Base-by-base conservation (phyloP, 1,284 basidiomycete species). In the Trichosporon ovoides region DNA sequence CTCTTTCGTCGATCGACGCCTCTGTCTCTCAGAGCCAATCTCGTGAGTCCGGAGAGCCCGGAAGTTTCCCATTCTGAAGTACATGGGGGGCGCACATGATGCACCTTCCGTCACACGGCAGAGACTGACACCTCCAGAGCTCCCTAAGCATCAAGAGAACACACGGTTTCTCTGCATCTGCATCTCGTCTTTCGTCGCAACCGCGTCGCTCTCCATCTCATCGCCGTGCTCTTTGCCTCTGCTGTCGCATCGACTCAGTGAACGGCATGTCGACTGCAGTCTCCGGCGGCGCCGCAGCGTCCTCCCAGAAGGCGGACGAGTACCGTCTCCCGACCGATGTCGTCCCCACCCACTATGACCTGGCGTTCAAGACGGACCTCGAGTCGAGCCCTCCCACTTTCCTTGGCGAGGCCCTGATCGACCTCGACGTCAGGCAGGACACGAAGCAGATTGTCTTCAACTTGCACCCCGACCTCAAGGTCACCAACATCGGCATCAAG, bases 361-460 rank as follows among this genome's bases (percentile, higher is more conserved):
- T 96, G 53, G 87, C 85, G 51, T 80, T 95, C 77, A 87, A 81
- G 73, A 94, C 93, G 3, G 88, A 95, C 77, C 83, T 97, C 54
- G 82, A 87, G 61, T 81, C 82, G 22, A 80, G 84, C 54, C 82
- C 77, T 19, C 71, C 70, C 19, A 56, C 64, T 19, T 97, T 93
- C 72, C 81, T 85, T 38, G 94, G 94, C 40, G 82, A 87, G 58
- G 89, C 87, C 33, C 84, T 85, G 67, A 84, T 92, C 64, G 89
- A 88, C 66, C 79, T 97, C 59, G 82, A 90, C 59, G 79, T 95
- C 56, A 76, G 82, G 55, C 77, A 84, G 62, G 83, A 86, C 61
- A 90, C 89, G 2, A 61, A 69, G 12, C 77, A 77, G 11, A 78
- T 95, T 66, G 81, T 83, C 14, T 83, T 95, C 76, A 89, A 95